Conservation (phyloP, 2,329 filamentous ascomycete genomes). For the Albophoma yamanashiensis region DNA sequence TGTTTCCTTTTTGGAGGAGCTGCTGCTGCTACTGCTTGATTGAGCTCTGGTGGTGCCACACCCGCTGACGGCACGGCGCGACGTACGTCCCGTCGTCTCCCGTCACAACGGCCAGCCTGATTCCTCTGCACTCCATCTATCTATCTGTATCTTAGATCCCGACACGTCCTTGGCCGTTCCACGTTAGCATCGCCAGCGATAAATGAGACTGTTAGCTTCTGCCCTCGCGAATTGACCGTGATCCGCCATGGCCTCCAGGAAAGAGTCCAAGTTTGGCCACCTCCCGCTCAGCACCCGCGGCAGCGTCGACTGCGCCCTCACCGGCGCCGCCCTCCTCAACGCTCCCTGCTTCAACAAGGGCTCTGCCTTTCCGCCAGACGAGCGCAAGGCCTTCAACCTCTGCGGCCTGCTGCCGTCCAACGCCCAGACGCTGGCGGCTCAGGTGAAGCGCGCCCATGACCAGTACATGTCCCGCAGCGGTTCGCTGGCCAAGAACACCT, state of each 20-base stretch:
- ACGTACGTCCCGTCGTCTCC: neutral
- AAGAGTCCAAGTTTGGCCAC: constrained; percentile 15
- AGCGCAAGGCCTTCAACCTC: constrained; percentile 60
- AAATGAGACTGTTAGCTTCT: neutral
- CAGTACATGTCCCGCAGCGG: constrained; percentile 57
- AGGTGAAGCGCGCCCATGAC: constrained; percentile 66
- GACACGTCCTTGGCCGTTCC: neutral
- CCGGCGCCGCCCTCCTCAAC: constrained; percentile 23
- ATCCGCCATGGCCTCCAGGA: constrained; percentile 4
- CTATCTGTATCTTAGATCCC: neutral
- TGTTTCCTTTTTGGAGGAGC: neutral
- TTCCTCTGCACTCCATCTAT: neutral
- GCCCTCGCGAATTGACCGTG: neutral
- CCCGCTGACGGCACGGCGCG: neutral
- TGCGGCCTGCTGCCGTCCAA: constrained; percentile 62
- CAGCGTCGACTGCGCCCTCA: constrained; percentile 24
- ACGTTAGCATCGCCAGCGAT: neutral
- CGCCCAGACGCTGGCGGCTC: constrained; percentile 66
- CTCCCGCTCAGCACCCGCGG: constrained; percentile 24
- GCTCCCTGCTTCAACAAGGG: constrained; percentile 60
- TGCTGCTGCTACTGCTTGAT: neutral
- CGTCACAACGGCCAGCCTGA: neutral
- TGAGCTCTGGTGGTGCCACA: neutral
- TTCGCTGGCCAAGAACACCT: constrained; percentile 75
- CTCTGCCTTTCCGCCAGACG: constrained; percentile 60